A percentile compares a stretch with the other conserved stretches of the same genome.
Conservation (phyloP, 2,329 filamentous ascomycete genomes). For the Dactylellina cionopaga region DNA sequence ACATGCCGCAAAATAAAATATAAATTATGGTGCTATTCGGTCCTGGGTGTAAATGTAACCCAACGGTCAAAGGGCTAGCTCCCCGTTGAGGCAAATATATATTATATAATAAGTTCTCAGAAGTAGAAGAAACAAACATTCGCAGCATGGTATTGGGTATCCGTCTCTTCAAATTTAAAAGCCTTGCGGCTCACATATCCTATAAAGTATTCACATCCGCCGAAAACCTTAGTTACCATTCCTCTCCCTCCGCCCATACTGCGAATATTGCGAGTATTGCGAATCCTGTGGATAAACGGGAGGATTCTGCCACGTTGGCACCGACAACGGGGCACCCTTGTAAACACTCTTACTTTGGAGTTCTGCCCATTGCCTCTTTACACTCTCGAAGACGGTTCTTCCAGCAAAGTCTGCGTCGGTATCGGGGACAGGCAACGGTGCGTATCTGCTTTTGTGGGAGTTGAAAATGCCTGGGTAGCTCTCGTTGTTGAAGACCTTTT, state of each 20-base stretch:
- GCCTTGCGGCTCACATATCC: no score
- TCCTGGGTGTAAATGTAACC: no score
- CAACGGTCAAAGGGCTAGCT: no score
- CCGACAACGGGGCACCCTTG: slow-evolving; percentile 29
- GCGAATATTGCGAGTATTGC: background rate
- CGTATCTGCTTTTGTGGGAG: slow-evolving; percentile 57
- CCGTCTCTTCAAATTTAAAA: no score
- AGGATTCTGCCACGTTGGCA: slow-evolving; percentile 32
- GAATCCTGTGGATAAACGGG: slow-evolving; percentile 38
- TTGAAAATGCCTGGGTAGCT: slow-evolving; percentile 68
- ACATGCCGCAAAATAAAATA: no score
- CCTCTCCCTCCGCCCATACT: background rate
- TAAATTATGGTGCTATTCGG: no score
- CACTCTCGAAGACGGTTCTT: slow-evolving; percentile 57
- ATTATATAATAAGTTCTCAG: no score
- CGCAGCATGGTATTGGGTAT: no score
- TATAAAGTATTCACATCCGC: no score
- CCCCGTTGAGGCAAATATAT: no score
- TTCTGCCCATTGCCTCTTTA: slow-evolving; percentile 57
- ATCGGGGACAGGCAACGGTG: slow-evolving; percentile 60
- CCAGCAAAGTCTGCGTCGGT: slow-evolving; percentile 55
- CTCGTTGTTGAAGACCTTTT: slow-evolving; percentile 65
- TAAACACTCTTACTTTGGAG: slow-evolving; percentile 49
- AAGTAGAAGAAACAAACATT: no score
- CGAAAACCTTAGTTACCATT: background rate